Base-by-base conservation (phyloP, 2,329 filamentous ascomycete genomes). In the Hirsutella minnesotensis region DNA sequence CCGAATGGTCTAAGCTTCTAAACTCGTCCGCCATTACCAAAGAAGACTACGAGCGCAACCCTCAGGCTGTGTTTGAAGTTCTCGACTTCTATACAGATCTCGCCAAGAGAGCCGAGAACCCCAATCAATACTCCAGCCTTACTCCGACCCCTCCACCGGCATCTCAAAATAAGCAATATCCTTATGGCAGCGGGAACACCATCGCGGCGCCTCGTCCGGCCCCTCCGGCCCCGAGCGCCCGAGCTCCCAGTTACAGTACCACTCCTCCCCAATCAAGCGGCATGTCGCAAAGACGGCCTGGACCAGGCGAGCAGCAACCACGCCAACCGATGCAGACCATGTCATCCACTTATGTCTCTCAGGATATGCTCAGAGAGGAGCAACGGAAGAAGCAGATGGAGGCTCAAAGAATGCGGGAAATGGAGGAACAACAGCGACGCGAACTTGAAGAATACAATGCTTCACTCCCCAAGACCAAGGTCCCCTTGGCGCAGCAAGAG, bases 1-100 rank as follows among this genome's bases (percentile, higher is more conserved):
- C 87, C 5, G 92, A 98, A 68, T 98, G 92, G 92, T 92, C 94
- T 58, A 94, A 94, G 64, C 73, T 98, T 41, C 73, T 98, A 51
- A 96, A 92, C 56, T 89, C 88, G 9, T 96, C 92, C 3, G 92
- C 92, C 45, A 92, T 98, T 56, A 96, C 92, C 46, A 95, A 95
- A 65, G 92, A 98, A 56, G 92, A 98, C 61, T 96, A 96, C 64
- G 87, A 94, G 65, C 89, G 92, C 58, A 95, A 98, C 57, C 92
- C 92, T 5, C 83, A 90, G 67, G 87, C 79, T 46, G 83, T 79
- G 21, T 81, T 87, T 43, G 85, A 90, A 58, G 85, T 87, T 37
- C 68, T 90, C 16, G 83, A 89, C 59, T 90, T 90, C 65, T 90
- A 89, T 65, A 86, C 84, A 2, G 84, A 88, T 61, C 82, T 89